A percentile compares a stretch with the other conserved stretches of the same genome.
Evolutionary conservation across 2,329 filamentous ascomycete genomes (phyloP).

Genomic region (Neonectria magnoliae): DNA sequence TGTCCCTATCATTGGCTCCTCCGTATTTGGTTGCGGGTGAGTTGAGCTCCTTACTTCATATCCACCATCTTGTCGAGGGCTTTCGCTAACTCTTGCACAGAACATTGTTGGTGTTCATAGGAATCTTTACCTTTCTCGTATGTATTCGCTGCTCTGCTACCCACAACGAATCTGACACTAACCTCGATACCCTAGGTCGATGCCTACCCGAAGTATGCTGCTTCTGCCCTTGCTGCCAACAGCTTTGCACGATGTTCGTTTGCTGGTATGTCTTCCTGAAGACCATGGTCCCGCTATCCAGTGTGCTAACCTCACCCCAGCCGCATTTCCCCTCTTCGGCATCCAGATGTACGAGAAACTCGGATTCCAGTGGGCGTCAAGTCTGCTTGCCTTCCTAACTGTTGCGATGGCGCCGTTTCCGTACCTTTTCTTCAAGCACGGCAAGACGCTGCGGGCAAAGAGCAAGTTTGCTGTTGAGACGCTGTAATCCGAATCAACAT

Average conservation of each 20-base stretch:
- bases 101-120: conserved; percentile 24
- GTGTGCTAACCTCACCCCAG: background rate
- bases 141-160: too few relatives aligned
- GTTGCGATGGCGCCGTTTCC: background rate
- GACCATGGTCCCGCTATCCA: background rate
- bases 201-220: background rate
- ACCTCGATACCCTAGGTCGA: too few relatives aligned
- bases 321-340: background rate
- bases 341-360: background rate
- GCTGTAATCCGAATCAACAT: too few relatives aligned
- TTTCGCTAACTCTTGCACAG: conserved; percentile 5
- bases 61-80: too few relatives aligned
- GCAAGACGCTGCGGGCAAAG: background rate
- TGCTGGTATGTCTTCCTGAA: background rate
- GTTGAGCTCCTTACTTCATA: too few relatives aligned
- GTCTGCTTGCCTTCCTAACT: background rate
- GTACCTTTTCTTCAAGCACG: background rate
- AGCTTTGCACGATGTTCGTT: background rate
- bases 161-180: too few relatives aligned
- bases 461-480: background rate
- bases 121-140: conserved; percentile 34
- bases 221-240: background rate
- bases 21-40: conserved; percentile 33
- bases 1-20: conserved; percentile 29
- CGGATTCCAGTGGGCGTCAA: background rate